These are phyloP conservation scores for Digitaria exilis DNA, from an alignment of 202 grass and related monocot genomes.

Conservation along the genomic window DNA sequence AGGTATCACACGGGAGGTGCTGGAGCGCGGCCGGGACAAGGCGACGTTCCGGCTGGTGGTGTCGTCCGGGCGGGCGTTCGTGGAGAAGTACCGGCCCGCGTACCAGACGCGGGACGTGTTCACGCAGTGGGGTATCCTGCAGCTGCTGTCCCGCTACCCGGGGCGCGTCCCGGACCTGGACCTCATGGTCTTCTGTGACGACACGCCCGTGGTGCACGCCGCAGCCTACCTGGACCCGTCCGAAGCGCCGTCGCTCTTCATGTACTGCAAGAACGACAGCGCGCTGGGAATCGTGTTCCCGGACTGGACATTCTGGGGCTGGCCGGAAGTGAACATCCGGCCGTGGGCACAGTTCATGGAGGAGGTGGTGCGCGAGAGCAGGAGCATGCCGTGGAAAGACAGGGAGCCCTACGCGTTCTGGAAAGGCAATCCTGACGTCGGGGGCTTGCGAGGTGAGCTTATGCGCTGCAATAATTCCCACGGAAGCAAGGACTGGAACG, in stretches of 20 bases:
- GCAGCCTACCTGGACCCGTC: neutral
- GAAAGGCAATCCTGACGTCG: neutral
- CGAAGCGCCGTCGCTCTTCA: neutral
- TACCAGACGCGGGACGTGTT: slow-evolving; percentile 10
- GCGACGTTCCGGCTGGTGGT: slow-evolving; percentile 12
- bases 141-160: slow-evolving; percentile 12
- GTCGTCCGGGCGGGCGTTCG: neutral
- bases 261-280: neutral
- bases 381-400: neutral
- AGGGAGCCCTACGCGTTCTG: slow-evolving; percentile 20
- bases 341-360: slow-evolving; percentile 1
- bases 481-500: neutral
- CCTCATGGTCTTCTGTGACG: slow-evolving; percentile 27
- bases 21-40: slow-evolving; percentile 44
- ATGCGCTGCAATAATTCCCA: neutral
- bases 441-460: neutral
- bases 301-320: slow-evolving; percentile 20
- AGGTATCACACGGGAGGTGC: slow-evolving; percentile 56
- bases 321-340: slow-evolving; percentile 20
- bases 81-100: neutral
- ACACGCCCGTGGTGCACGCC: neutral
- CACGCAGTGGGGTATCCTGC: slow-evolving; percentile 12
- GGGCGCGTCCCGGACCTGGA: slow-evolving; percentile 15
- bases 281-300: neutral
- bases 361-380: neutral